Evolutionary conservation across 495 filamentous ascomycete species (phyloP).

Genomic region (Choiromyces venosus): DNA sequence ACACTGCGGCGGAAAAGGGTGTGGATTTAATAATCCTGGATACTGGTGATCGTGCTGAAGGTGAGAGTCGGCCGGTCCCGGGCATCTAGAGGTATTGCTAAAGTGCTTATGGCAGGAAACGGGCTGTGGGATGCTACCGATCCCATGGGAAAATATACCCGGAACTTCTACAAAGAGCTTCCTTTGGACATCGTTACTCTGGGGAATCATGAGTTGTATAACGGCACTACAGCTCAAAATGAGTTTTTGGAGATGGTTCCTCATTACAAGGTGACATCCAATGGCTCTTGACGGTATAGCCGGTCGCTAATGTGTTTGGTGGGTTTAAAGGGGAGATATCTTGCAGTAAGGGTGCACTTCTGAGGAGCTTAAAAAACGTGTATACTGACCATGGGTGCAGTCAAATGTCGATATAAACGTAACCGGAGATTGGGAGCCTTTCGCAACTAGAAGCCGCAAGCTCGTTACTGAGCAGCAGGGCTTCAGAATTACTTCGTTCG

Average conservation of each 20-base stretch:
- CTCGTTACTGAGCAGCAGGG: conserved; percentile 84
- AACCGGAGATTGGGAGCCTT: conserved; percentile 62
- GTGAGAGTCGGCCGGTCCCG: conserved; percentile 2
- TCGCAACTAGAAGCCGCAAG: conserved; percentile 76
- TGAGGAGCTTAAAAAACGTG: neutral
- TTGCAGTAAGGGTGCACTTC: conserved; percentile 14
- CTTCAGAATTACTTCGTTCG: conserved; percentile 78
- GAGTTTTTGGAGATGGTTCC: conserved; percentile 76
- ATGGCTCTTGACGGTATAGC: neutral
- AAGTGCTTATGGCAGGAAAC: conserved; percentile 51
- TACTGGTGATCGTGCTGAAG: conserved; percentile 90
- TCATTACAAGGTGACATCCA: conserved; percentile 51
- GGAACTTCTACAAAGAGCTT: conserved; percentile 77
- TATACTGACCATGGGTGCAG: conserved; percentile 56
- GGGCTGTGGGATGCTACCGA: conserved; percentile 88
- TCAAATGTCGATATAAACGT: conserved; percentile 88
- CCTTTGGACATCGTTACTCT: conserved; percentile 77
- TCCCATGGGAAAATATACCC: conserved; percentile 81
- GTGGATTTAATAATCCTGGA: conserved; percentile 84
- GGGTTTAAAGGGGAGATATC: conserved; percentile 20
- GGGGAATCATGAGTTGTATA: conserved; percentile 95
- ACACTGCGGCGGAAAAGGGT: conserved; percentile 67
- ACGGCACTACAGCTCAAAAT: conserved; percentile 63
- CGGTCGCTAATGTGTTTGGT: neutral
- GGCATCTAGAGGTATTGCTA: neutral